Conservation (phyloP, 208 protist species). For the Trypanosoma lewisi region DNA sequence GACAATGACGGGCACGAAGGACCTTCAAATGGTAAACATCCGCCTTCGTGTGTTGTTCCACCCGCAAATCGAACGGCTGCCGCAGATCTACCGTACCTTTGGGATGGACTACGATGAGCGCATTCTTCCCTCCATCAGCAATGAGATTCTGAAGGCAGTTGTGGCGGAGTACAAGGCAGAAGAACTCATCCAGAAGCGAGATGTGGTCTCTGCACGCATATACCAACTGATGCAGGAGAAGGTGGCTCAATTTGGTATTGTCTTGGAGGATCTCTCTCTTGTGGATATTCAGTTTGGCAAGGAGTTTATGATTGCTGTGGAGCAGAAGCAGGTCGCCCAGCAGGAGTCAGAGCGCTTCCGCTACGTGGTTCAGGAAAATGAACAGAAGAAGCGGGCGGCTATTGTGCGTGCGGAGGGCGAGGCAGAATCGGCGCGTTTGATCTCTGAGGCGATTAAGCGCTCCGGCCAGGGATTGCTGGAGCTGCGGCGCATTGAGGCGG, state of each 20-base stretch:
- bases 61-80: slow-evolving; percentile 79
- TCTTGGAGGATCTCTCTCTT: slow-evolving; percentile 97
- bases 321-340: slow-evolving; percentile 98
- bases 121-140: slow-evolving; percentile 98
- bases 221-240: slow-evolving; percentile 93
- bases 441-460: slow-evolving; percentile 85
- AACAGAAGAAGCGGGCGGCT: slow-evolving; percentile 92
- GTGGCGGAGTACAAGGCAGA: slow-evolving; percentile 98
- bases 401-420: slow-evolving; percentile 95
- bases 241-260: slow-evolving; percentile 96
- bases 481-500: slow-evolving; percentile 95
- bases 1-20: slow-evolving; percentile 92
- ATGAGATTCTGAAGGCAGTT: slow-evolving; percentile 93
- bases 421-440: slow-evolving; percentile 91
- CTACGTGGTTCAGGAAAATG: slow-evolving; percentile 95
- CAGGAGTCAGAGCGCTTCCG: slow-evolving; percentile 95
- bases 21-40: slow-evolving; percentile 94
- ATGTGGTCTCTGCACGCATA: slow-evolving; percentile 91
- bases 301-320: slow-evolving; percentile 95
- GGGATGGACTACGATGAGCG: slow-evolving; percentile 96
- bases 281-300: slow-evolving; percentile 95
- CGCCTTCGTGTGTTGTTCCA: slow-evolving; percentile 90
- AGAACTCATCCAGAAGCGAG: slow-evolving; percentile 98
- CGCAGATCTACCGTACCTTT: slow-evolving; percentile 89
- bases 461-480: slow-evolving; percentile 88